Percentiles rank a stretch among this genome's conserved stretches.
Conservation (phyloP, 306 rosid species). For the Canavalia ensiformis region DNA sequence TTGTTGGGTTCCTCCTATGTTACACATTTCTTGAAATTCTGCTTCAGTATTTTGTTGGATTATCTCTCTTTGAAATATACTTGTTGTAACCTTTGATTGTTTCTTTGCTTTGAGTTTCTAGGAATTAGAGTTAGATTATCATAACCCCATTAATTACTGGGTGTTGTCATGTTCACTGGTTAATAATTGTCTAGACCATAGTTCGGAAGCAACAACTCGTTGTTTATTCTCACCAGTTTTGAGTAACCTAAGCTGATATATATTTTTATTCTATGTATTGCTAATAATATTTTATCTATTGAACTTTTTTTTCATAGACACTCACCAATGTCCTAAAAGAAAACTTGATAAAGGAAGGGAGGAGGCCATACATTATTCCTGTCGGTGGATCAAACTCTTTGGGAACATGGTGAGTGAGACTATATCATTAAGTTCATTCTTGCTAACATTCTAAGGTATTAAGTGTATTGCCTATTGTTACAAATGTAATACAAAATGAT, state of each 20-base stretch:
- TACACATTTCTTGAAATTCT: no score
- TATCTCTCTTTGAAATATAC: no score
- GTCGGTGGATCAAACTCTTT: conserved; percentile 92
- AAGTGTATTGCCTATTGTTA: neutral
- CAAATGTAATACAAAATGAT: neutral
- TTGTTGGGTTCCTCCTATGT: no score
- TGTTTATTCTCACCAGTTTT: neutral
- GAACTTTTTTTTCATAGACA: conserved; percentile 57
- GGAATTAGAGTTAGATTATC: no score
- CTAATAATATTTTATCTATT: conserved; percentile 26
- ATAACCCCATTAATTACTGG: no score
- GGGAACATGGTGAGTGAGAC: conserved; percentile 92
- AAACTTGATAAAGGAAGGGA: conserved; percentile 84
- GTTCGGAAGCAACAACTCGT: neutral
- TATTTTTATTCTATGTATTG: neutral
- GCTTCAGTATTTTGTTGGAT: no score
- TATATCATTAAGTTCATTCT: conserved; percentile 36
- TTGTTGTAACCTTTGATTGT: no score
- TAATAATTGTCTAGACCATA: neutral
- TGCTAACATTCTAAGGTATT: conserved; percentile 1
- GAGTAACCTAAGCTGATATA: neutral
- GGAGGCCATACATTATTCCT: conserved; percentile 91
- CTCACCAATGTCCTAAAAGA: conserved; percentile 72
- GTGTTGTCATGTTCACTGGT: no score
- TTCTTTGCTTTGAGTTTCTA: no score